Conservation (phyloP, 768 basidiomycete genomes). For the Phylloporus rhodoxanthus region DNA sequence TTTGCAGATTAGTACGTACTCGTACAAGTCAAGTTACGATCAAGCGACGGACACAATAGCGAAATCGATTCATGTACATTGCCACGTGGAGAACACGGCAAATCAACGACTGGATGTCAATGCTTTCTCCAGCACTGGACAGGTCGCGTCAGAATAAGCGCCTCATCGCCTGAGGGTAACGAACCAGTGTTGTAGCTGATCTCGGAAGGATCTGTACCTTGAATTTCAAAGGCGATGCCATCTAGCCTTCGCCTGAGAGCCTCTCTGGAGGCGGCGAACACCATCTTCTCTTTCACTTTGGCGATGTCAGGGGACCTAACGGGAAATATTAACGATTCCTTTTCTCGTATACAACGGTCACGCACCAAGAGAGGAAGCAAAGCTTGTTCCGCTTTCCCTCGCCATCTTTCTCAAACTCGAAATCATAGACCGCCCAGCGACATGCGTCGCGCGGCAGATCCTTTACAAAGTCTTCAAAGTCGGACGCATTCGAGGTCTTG, state of each 20-base stretch:
- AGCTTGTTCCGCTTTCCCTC: slow-evolving; percentile 80
- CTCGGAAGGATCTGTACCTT: slow-evolving; percentile 76
- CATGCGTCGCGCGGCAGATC: slow-evolving; percentile 72
- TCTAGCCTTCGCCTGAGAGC: slow-evolving; percentile 66
- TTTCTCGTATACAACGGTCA: neutral
- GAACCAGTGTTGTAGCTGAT: slow-evolving; percentile 65
- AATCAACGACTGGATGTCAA: slow-evolving; percentile 13
- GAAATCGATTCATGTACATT: neutral
- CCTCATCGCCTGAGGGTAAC: slow-evolving; percentile 12
- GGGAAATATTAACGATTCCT: neutral
- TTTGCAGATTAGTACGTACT: too few relatives aligned
- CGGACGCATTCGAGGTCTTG: slow-evolving; percentile 45
- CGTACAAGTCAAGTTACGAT: neutral
- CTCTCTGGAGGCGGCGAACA: slow-evolving; percentile 84
- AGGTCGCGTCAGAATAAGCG: neutral
- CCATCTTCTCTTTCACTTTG: slow-evolving; percentile 89
- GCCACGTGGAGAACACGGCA: neutral
- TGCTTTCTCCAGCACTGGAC: slow-evolving; percentile 19
- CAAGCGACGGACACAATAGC: neutral
- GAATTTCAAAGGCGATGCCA: slow-evolving; percentile 77
- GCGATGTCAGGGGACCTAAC: slow-evolving; percentile 81
- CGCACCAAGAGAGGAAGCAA: slow-evolving; percentile 75
- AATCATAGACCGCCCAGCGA: slow-evolving; percentile 91
- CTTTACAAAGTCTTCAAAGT: slow-evolving; percentile 69
- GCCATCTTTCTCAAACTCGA: slow-evolving; percentile 64